phyloP scores from a whole-genome alignment of 306 rosid species.

The Castanopsis chinensis region DNA sequence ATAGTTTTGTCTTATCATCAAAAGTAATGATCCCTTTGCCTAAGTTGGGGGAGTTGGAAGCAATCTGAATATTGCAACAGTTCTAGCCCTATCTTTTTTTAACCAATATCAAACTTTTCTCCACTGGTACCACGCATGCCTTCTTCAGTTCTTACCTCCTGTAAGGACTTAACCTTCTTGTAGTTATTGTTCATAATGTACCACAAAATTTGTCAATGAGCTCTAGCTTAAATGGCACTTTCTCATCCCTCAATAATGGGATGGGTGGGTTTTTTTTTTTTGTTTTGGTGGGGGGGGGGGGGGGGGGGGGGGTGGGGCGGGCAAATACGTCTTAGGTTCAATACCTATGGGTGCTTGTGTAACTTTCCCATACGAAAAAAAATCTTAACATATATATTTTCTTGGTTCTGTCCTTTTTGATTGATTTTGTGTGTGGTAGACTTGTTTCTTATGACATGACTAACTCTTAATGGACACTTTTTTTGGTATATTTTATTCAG shows the following conservation, averaged over 20 bases:
- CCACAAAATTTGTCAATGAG: background rate
- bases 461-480: background rate
- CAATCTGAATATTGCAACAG: background rate
- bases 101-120: background rate
- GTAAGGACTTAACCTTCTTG: background rate
- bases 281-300: too few species aligned
- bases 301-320: too few species aligned
- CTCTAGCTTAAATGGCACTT: too few species aligned
- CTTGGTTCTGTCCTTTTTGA: background rate
- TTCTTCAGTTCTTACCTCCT: background rate
- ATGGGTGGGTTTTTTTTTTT: background rate
- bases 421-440: background rate
- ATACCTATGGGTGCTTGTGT: too few species aligned
- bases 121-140: background rate
- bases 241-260: too few species aligned
- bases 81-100: too few species aligned
- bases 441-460: background rate
- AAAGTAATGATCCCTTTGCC: background rate
- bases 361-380: too few species aligned
- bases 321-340: too few species aligned
- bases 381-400: background rate
- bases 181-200: background rate
- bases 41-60: background rate
- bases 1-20: too few species aligned
- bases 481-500: constrained; percentile 37